A percentile compares a stretch with the other conserved stretches of the same genome.
Conservation (phyloP, 129 eudicot species). For the Scalesia atractyloides region DNA sequence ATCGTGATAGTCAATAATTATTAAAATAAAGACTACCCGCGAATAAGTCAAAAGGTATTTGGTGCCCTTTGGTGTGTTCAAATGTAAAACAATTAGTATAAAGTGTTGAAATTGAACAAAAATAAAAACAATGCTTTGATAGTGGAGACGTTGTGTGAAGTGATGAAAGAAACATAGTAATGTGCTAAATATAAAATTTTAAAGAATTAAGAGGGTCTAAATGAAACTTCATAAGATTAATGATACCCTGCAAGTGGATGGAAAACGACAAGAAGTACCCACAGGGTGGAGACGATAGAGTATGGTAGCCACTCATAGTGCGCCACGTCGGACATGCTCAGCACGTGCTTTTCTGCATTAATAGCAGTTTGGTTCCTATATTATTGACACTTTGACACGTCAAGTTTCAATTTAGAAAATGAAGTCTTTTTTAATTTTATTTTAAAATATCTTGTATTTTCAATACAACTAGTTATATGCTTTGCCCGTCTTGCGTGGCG, state of each 20-base stretch:
- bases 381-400: not conserved
- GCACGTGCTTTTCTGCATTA: slow-evolving; percentile 28
- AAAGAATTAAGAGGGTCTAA: not conserved
- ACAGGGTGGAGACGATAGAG: slow-evolving; percentile 25
- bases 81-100: too few species aligned
- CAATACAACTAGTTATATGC: too few species aligned
- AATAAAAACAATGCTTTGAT: too few species aligned
- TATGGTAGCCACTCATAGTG: slow-evolving; percentile 33
- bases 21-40: too few species aligned
- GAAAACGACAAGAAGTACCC: slow-evolving; percentile 36
- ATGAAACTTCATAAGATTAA: slow-evolving; percentile 15
- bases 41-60: too few species aligned
- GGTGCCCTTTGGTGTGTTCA: too few species aligned
- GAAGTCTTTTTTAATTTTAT: too few species aligned
- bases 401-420: not conserved
- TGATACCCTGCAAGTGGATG: slow-evolving; percentile 37
- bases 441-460: too few species aligned
- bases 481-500: too few species aligned
- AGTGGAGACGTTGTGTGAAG: not conserved
- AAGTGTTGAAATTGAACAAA: too few species aligned
- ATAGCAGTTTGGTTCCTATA: slow-evolving; percentile 14
- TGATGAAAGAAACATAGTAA: not conserved
- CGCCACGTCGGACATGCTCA: slow-evolving; percentile 29
- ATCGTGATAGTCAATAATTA: too few species aligned
- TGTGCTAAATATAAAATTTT: not conserved